Evolutionary conservation across 1,284 basidiomycete species (phyloP).

Genomic region (Boletellus dicymbophilus): DNA sequence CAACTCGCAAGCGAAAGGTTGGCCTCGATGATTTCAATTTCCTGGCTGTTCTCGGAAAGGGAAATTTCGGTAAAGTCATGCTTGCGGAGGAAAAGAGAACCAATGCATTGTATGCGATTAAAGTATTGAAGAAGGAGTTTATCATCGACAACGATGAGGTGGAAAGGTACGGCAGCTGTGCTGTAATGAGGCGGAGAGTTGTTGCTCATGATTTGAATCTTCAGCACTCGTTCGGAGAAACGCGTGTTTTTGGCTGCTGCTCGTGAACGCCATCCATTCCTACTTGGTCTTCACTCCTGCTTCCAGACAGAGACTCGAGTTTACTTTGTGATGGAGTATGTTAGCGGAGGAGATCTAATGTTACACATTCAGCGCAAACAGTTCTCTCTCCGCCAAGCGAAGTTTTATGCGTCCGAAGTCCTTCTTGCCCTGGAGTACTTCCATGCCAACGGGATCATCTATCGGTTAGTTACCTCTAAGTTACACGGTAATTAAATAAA

Average conservation of each 20-base stretch:
- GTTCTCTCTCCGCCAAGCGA: constrained; percentile 95
- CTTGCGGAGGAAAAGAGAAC: constrained; percentile 97
- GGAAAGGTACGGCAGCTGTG: constrained; percentile 69
- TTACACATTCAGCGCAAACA: constrained; percentile 94
- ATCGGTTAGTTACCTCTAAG: constrained; percentile 62
- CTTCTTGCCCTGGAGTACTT: constrained; percentile 97
- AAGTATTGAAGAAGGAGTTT: constrained; percentile 99
- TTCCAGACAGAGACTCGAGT: constrained; percentile 99
- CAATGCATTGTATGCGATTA: constrained; percentile 95
- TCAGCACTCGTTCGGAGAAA: constrained; percentile 97
- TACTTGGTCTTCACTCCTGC: constrained; percentile 96
- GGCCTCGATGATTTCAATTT: constrained; percentile 99
- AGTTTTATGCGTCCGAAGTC: constrained; percentile 99
- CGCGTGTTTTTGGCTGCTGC: constrained; percentile 97
- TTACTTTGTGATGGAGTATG: constrained; percentile 94
- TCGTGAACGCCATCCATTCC: constrained; percentile 95
- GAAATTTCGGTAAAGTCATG: constrained; percentile 99
- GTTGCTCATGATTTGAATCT: constrained; percentile 6
- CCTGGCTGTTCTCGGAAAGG: constrained; percentile 97
- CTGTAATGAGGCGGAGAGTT: background rate
- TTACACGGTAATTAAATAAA: background rate
- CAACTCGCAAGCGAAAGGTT: constrained; percentile 76
- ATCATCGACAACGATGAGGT: constrained; percentile 99
- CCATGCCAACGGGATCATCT: constrained; percentile 97
- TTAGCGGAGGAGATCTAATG: constrained; percentile 95